These are phyloP conservation scores for Fusarium sp. DNA, from an alignment of 2,329 filamentous ascomycete species.

Conservation along the genomic window DNA sequence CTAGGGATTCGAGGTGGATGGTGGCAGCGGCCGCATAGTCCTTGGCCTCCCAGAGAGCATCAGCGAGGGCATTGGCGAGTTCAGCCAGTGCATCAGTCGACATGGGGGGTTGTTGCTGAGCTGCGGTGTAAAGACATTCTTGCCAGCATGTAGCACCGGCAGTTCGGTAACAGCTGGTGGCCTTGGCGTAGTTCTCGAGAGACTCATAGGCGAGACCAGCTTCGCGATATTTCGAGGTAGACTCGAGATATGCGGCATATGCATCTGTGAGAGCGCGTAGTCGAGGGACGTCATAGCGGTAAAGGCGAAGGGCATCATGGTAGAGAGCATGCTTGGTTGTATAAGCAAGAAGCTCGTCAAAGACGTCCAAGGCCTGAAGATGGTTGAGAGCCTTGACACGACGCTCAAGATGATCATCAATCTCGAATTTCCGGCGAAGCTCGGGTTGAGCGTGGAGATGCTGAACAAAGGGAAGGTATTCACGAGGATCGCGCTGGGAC, in stretches of 20 bases:
- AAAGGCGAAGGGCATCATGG: conserved; percentile 76
- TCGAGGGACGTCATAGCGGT: conserved; percentile 78
- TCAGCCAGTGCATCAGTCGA: conserved; percentile 65
- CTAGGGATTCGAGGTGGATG: conserved; percentile 82
- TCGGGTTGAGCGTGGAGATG: conserved; percentile 77
- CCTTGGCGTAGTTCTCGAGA: conserved; percentile 74
- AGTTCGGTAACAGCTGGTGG: conserved; percentile 82
- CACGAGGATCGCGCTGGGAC: conserved; percentile 91
- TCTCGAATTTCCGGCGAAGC: conserved; percentile 77
- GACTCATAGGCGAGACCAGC: conserved; percentile 92
- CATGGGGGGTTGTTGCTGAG: conserved; percentile 68
- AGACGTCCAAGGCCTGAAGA: conserved; percentile 74
- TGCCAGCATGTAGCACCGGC: conserved; percentile 83
- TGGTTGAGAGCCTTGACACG: conserved; percentile 78
- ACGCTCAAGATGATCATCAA: conserved; percentile 86
- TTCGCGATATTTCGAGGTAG: conserved; percentile 79
- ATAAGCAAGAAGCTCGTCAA: conserved; percentile 81
- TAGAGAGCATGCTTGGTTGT: conserved; percentile 82
- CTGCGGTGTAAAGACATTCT: conserved; percentile 83
- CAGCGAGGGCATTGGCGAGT: conserved; percentile 77
- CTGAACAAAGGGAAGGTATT: conserved; percentile 95
- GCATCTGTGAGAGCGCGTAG: conserved; percentile 74
- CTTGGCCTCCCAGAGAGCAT: conserved; percentile 81
- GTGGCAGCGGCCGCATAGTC: conserved; percentile 81
- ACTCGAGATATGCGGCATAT: conserved; percentile 80